Evolutionary conservation across 1,139 yeast species (phyloP).

Genomic region (Kodamaea alishanica): DNA sequence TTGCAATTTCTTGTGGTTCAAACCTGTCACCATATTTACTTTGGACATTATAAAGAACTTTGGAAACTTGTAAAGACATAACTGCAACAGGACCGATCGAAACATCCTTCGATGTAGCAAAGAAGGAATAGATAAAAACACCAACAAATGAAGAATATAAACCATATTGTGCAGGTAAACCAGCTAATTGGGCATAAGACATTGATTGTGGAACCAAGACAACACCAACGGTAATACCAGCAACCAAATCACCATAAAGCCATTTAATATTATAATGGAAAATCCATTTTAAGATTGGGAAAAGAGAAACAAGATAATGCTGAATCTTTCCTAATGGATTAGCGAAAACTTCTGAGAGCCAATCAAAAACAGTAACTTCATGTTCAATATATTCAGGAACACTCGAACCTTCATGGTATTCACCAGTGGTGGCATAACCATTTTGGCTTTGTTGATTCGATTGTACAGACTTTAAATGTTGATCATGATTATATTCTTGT

Average conservation of each 20-base stretch:
- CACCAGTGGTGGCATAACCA: conserved; percentile 5
- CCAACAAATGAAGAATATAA: conserved; percentile 91
- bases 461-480: conserved; percentile 2
- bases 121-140: conserved; percentile 80
- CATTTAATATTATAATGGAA: conserved; percentile 76
- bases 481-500: conserved; percentile 9
- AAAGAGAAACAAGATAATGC: conserved; percentile 57
- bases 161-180: conserved; percentile 79
- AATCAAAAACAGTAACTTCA: conserved; percentile 45
- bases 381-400: conserved; percentile 43
- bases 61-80: conserved; percentile 84
- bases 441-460: no score
- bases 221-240: conserved; percentile 90
- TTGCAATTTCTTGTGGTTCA: conserved; percentile 68
- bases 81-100: conserved; percentile 97
- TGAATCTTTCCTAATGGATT: conserved; percentile 40
- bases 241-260: conserved; percentile 80
- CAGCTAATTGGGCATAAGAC: conserved; percentile 91
- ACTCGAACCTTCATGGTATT: conserved; percentile 14
- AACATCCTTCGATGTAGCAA: conserved; percentile 94
- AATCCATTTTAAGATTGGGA: conserved; percentile 81
- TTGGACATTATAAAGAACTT: conserved; percentile 66
- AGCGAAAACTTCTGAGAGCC: conserved; percentile 32
- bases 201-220: conserved; percentile 93
- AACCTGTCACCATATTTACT: conserved; percentile 35